A percentile compares a stretch with the other conserved stretches of the same genome.
Evolutionary conservation across 345 rosid species (phyloP).

Genomic region (Linum trigynum): DNA sequence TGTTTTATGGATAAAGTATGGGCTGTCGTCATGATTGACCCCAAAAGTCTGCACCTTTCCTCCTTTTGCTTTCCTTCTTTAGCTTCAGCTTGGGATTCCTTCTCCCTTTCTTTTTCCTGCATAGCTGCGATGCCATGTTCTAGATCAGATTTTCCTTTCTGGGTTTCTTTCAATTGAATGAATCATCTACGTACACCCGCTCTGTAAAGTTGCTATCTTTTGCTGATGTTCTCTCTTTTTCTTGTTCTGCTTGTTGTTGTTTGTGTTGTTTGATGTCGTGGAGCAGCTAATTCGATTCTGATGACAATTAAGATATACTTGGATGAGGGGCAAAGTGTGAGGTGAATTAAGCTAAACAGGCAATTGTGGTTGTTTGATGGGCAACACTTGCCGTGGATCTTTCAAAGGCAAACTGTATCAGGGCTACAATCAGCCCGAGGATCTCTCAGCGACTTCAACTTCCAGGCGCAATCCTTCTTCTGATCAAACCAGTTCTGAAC

Average conservation of each 20-base stretch:
- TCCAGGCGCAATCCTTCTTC: conserved; percentile 35
- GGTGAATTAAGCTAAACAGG: neutral
- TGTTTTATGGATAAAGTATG: neutral
- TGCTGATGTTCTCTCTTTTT: neutral
- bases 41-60: neutral
- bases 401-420: conserved; percentile 61
- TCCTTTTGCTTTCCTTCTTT: no score
- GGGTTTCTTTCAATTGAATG: neutral
- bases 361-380: conserved; percentile 68
- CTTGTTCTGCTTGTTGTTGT: no score
- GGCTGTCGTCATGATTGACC: neutral
- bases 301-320: conserved; percentile 18
- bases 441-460: conserved; percentile 25
- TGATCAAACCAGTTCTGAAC: conserved; percentile 29
- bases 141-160: neutral
- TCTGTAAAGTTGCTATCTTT: neutral
- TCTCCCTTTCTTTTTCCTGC: neutral
- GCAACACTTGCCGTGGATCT: conserved; percentile 98
- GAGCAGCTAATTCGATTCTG: conserved; percentile 17
- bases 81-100: neutral
- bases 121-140: neutral
- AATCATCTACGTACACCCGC: neutral
- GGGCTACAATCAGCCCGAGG: conserved; percentile 74
- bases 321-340: conserved; percentile 35
- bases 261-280: no score